Evolutionary conservation across 768 basidiomycete genomes (phyloP).

Genomic region (Lenzites betulinus): DNA sequence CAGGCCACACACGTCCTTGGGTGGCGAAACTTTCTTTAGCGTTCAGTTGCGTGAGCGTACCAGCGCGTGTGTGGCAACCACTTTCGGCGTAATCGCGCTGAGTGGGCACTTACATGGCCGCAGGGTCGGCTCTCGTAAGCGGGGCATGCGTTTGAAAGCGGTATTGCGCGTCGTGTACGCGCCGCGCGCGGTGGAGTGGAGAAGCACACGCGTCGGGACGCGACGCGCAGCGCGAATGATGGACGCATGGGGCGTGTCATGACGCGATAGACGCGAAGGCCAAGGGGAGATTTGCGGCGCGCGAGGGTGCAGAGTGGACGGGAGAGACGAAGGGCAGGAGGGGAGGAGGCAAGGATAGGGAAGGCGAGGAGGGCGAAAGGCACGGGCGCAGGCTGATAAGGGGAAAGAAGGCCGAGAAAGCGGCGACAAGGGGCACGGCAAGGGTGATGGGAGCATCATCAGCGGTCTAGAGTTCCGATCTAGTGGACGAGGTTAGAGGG

Average conservation of each 20-base stretch:
- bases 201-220: constrained; percentile 11
- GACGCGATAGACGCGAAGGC: constrained; percentile 1
- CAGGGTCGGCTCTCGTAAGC: neutral
- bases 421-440: neutral
- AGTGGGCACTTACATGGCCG: too few relatives aligned
- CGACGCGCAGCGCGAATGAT: neutral
- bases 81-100: too few relatives aligned
- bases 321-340: neutral
- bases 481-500: constrained; percentile 9
- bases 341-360: neutral
- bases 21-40: too few relatives aligned
- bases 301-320: neutral
- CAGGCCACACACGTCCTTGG: neutral
- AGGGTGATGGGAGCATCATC: constrained; percentile 12
- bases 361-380: neutral
- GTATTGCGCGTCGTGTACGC: neutral
- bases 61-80: too few relatives aligned
- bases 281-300: neutral
- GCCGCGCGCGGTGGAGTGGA: neutral
- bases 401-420: constrained; percentile 6
- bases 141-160: too few relatives aligned
- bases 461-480: constrained; percentile 17
- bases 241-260: neutral
- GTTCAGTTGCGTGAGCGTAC: too few relatives aligned
- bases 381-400: constrained; percentile 1